A percentile compares a stretch with the other conserved stretches of the same genome.
phyloP scores from a whole-genome alignment of 768 basidiomycete species.

The Suillus alpinus region DNA sequence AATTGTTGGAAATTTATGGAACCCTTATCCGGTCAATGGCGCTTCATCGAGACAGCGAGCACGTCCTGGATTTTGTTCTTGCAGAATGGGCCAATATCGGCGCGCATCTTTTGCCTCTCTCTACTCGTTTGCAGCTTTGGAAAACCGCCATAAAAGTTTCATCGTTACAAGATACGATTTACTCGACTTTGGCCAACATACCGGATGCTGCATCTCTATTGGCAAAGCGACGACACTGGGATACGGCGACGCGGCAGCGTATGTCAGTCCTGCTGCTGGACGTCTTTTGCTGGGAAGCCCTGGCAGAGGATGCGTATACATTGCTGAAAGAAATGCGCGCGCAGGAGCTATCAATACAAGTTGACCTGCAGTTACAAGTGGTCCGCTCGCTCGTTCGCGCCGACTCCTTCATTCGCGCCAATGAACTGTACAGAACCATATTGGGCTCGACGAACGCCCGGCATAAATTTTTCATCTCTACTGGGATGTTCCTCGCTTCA shows the following conservation, averaged over 20 bases:
- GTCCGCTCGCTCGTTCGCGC: conserved; percentile 43
- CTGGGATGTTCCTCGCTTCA: conserved; percentile 52
- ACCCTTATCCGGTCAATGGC: conserved; percentile 36
- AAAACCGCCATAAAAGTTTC: background rate
- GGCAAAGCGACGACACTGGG: conserved; percentile 20
- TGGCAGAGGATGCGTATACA: conserved; percentile 36
- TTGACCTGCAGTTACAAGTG: conserved; percentile 31
- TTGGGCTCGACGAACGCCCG: conserved; percentile 16
- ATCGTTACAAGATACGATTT: conserved; percentile 29
- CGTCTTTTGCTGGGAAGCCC: conserved; percentile 30
- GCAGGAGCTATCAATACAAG: conserved; percentile 31
- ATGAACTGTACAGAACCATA: conserved; percentile 39
- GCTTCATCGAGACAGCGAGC: conserved; percentile 28
- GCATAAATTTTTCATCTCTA: conserved; percentile 29
- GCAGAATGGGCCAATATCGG: conserved; percentile 35
- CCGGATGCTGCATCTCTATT: conserved; percentile 30
- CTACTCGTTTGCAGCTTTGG: background rate
- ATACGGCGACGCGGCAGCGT: conserved; percentile 23
- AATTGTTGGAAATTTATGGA: conserved; percentile 33
- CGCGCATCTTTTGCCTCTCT: background rate
- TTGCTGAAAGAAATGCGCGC: conserved; percentile 40
- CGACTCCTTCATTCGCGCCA: conserved; percentile 40
- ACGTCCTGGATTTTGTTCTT: conserved; percentile 39
- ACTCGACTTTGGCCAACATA: conserved; percentile 28
- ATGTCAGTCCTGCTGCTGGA: conserved; percentile 43